Percentiles rank a stretch among this genome's conserved stretches.
phyloP scores from a whole-genome alignment of 1,284 basidiomycete species.

The Leccinum variabile region DNA sequence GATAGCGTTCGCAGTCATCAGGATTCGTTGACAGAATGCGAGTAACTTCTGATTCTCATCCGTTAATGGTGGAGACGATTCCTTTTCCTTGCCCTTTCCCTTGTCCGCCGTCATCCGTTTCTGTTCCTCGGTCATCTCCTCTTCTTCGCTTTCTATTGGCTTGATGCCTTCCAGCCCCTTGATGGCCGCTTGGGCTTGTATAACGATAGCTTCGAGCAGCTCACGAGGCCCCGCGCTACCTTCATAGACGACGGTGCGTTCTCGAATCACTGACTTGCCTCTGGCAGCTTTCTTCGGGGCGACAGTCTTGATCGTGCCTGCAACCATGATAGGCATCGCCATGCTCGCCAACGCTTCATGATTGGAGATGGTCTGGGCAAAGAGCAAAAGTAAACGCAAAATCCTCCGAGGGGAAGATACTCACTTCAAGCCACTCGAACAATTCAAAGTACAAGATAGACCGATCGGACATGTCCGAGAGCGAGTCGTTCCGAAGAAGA shows the following conservation, averaged over 20 bases:
- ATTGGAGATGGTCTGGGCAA: slow-evolving; percentile 74
- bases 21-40: slow-evolving; percentile 75
- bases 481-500: slow-evolving; percentile 84
- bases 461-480: slow-evolving; percentile 90
- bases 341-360: slow-evolving; percentile 89
- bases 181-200: slow-evolving; percentile 85
- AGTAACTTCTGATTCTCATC: slow-evolving; percentile 71
- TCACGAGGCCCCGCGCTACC: slow-evolving; percentile 87
- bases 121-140: slow-evolving; percentile 79
- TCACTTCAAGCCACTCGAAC: slow-evolving; percentile 87
- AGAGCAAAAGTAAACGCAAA: slow-evolving; percentile 3
- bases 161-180: slow-evolving; percentile 77
- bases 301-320: slow-evolving; percentile 63
- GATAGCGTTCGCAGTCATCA: slow-evolving; percentile 76
- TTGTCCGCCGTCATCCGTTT: slow-evolving; percentile 68
- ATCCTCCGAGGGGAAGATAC: slow-evolving; percentile 12
- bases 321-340: slow-evolving; percentile 93
- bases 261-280: slow-evolving; percentile 54
- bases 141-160: slow-evolving; percentile 44
- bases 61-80: slow-evolving; percentile 42
- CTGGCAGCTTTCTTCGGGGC: slow-evolving; percentile 51
- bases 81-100: slow-evolving; percentile 63
- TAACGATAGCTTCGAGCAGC: slow-evolving; percentile 83
- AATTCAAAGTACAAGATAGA: slow-evolving; percentile 84
- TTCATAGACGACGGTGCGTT: slow-evolving; percentile 83